These are phyloP conservation scores for Sisymbrium altissimum DNA, from an alignment of 345 rosid genomes.

Conservation along the genomic window DNA sequence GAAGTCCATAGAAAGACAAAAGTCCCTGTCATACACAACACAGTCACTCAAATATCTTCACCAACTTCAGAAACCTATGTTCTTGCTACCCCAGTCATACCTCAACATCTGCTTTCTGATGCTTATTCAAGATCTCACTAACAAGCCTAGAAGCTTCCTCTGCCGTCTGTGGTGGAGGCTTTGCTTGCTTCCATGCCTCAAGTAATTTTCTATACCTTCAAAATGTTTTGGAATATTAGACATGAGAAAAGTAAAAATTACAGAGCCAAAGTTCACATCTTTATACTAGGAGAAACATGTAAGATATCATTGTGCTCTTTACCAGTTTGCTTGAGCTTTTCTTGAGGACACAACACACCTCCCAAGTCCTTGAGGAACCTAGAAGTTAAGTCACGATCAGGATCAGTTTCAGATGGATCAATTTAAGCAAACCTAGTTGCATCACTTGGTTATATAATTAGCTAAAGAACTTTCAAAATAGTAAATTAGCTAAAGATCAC, in stretches of 20 bases:
- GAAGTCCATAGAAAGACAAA: constrained; percentile 76
- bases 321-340: constrained; percentile 94
- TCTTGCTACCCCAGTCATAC: constrained; percentile 33
- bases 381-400: background rate
- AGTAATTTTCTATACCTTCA: constrained; percentile 75
- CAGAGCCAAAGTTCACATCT: background rate
- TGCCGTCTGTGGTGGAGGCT: constrained; percentile 71
- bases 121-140: constrained; percentile 46
- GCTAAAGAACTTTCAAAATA: background rate
- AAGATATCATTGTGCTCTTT: background rate
- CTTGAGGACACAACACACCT: constrained; percentile 65
- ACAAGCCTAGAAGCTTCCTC: constrained; percentile 74
- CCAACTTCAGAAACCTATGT: background rate
- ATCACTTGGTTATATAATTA: background rate
- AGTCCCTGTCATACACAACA: constrained; percentile 47
- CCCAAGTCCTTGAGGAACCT: constrained; percentile 81
- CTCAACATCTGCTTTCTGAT: constrained; percentile 81
- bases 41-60: background rate
- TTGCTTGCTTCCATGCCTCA: constrained; percentile 82
- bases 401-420: background rate
- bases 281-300: background rate
- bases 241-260: background rate
- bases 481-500: background rate
- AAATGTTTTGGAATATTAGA: background rate
- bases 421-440: background rate